Evolutionary conservation across 352 stramenopile genomes (phyloP), one percentile per base, ranked within the genome.

Genomic region (Pythium brassicae): DNA sequence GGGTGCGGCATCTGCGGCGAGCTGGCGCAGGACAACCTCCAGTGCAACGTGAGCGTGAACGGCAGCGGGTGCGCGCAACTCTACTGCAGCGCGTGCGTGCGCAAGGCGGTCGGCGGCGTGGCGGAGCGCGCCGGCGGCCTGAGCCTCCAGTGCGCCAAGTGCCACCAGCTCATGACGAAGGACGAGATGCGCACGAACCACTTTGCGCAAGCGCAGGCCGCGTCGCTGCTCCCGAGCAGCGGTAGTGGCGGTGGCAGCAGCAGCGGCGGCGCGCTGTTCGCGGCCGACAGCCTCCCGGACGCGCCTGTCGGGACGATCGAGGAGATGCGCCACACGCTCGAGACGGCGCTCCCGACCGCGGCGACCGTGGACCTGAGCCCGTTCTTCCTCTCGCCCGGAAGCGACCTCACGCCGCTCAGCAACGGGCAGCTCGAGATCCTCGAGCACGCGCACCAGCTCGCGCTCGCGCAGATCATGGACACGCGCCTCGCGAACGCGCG

Each of bases 391-490:
- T 62, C 76, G 26, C 83, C 83, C 3, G 74, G 76, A 0, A 64
- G 61, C 15, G 69, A 88, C 49, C 60, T 93, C 26, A 45, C 59
- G 2, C 45, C 55, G 9, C 62, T 89, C 37, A 94, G 84, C 68
- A 87, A 87, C 49, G 78, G 76, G 2, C 84, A 94, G 48, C 70
- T 94, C 4, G 79, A 94, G 40, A 71, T 89, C 14, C 59, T 94
- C 2, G 79, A 89, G 69, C 69, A 71, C 6, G 56, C 74, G 7
- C 84, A 94, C 58, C 68, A 85, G 14, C 49, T 57, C 14, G 79
- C 74, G n/a, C 63, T 88, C n/a, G 55, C 64, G 15, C 56, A 87
- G 47, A 86, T 91, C 54, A 70, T 80, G 19, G 73, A 83, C 47
- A 71, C 77, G n/a, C 76, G 77, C 20, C 58, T 93, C 0, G 59